These are phyloP conservation scores for Colletotrichum siamense DNA, from an alignment of 2,329 filamentous ascomycete species.

Conservation along the genomic window DNA sequence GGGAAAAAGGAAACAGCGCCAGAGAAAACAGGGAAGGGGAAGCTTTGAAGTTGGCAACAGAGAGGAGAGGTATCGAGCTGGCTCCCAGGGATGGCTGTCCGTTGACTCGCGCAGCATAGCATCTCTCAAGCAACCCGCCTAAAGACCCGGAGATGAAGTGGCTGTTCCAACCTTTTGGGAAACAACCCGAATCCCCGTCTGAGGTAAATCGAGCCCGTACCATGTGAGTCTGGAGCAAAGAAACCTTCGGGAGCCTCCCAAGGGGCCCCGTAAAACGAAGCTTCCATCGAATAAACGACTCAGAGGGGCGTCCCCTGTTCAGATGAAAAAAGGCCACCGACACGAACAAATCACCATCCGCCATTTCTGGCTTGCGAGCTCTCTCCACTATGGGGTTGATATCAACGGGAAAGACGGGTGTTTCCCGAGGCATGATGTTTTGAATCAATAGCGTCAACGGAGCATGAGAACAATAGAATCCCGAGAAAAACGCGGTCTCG, in stretches of 20 bases:
- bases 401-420: not conserved
- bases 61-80: not conserved
- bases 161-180: not conserved
- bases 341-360: not conserved
- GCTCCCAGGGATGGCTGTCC: not conserved
- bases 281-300: not conserved
- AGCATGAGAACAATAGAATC: not conserved
- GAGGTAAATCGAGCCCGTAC: not conserved
- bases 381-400: not conserved
- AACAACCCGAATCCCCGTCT: not conserved
- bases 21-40: slow-evolving; percentile 11
- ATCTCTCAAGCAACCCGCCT: not conserved
- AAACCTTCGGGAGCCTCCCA: not conserved
- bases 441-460: not conserved
- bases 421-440: not conserved
- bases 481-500: not conserved
- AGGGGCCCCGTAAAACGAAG: not conserved
- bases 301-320: not conserved
- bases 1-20: not conserved
- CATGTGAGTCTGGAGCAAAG: not conserved
- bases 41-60: not conserved
- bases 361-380: not conserved
- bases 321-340: not conserved
- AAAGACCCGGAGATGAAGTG: not conserved
- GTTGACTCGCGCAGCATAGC: not conserved